phyloP scores from a whole-genome alignment of 306 rosid species.

The Argentina anserina region DNA sequence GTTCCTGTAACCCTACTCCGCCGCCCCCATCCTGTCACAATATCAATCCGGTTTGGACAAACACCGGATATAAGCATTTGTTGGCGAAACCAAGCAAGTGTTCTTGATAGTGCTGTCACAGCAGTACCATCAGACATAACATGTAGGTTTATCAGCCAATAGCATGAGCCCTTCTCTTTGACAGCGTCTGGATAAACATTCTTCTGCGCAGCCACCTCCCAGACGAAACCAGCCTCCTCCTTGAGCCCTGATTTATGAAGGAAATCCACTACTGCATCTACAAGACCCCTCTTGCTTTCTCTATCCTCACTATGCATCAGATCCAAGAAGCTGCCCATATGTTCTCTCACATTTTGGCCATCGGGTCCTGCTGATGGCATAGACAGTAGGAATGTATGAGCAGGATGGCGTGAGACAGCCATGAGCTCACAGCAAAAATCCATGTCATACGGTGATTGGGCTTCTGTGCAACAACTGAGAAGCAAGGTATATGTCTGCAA shows the following conservation, averaged over 20 bases:
- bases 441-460: slow-evolving; percentile 62
- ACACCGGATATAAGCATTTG: slow-evolving; percentile 71
- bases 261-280: slow-evolving; percentile 97
- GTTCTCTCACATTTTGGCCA: slow-evolving; percentile 84
- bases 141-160: slow-evolving; percentile 95
- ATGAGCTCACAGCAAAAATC: slow-evolving; percentile 71
- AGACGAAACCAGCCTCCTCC: slow-evolving; percentile 95
- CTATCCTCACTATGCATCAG: slow-evolving; percentile 88
- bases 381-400: slow-evolving; percentile 67
- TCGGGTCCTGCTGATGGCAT: slow-evolving; percentile 92
- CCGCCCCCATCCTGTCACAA: slow-evolving; percentile 96
- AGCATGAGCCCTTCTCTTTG: slow-evolving; percentile 71
- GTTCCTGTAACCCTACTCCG: slow-evolving; percentile 84
- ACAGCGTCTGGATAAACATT: slow-evolving; percentile 89
- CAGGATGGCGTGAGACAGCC: slow-evolving; percentile 81
- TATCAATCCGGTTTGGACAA: slow-evolving; percentile 77
- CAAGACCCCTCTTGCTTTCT: slow-evolving; percentile 91
- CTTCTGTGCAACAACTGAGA: slow-evolving; percentile 91
- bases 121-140: slow-evolving; percentile 98
- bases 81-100: slow-evolving; percentile 82
- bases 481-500: slow-evolving; percentile 86
- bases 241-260: slow-evolving; percentile 95
- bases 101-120: slow-evolving; percentile 78
- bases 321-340: slow-evolving; percentile 68
- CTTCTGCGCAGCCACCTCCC: slow-evolving; percentile 87